Percentiles rank a stretch among this genome's conserved stretches.
Evolutionary conservation across 306 rosid genomes (phyloP).

Genomic region (Bauhinia variegata): DNA sequence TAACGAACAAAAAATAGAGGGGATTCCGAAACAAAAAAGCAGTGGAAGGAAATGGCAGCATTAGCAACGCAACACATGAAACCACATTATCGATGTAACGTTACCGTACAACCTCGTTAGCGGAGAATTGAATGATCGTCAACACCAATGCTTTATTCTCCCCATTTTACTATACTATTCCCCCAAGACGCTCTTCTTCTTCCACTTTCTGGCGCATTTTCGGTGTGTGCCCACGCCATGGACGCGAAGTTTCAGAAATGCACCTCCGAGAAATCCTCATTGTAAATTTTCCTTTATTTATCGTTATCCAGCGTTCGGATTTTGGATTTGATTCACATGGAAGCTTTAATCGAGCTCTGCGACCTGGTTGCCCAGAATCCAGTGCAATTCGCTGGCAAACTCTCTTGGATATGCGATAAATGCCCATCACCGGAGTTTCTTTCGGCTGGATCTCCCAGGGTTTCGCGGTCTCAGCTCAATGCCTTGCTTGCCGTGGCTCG

Average conservation of each 20-base stretch:
- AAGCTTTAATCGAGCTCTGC: slow-evolving; percentile 88
- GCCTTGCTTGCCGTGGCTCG: slow-evolving; percentile 86
- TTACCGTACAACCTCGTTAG: background rate
- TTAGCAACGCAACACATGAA: background rate
- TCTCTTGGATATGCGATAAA: slow-evolving; percentile 81
- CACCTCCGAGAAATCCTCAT: background rate
- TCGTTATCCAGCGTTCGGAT: background rate
- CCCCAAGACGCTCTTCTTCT: background rate
- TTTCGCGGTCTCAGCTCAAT: slow-evolving; percentile 90
- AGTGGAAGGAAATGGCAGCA: background rate
- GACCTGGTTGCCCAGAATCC: slow-evolving; percentile 90
- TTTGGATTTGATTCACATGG: slow-evolving; percentile 56
- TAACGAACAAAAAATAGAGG: background rate
- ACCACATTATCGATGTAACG: background rate
- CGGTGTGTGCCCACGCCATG: background rate
- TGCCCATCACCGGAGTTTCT: slow-evolving; percentile 78
- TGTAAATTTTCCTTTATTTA: background rate
- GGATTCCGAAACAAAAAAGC: background rate
- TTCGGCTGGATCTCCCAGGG: slow-evolving; percentile 72
- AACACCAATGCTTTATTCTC: slow-evolving; percentile 24
- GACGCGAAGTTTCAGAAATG: background rate
- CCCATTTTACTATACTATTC: background rate
- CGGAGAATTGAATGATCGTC: background rate
- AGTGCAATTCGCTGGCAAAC: slow-evolving; percentile 67
- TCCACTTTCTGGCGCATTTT: background rate